These are phyloP conservation scores for Talaromyces amestolkiae DNA, from an alignment of 2,329 filamentous ascomycete species.

Conservation along the genomic window DNA sequence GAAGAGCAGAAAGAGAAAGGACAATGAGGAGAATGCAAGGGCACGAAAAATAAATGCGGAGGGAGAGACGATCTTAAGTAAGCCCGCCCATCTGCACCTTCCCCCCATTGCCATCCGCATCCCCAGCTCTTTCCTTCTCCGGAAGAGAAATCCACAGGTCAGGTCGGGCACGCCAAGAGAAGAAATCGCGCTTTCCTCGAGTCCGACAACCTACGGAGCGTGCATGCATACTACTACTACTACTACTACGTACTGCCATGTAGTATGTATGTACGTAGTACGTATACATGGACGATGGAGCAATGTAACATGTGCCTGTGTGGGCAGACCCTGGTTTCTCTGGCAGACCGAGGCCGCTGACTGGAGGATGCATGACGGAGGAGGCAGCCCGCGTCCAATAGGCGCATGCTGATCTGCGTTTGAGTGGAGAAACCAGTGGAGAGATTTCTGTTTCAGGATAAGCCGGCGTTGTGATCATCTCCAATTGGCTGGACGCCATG, in stretches of 20 bases:
- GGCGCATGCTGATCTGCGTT: neutral
- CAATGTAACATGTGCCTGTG: neutral
- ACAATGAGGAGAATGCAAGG: neutral
- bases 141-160: neutral
- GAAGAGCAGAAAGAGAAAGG: neutral
- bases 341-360: neutral
- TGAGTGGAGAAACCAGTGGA: neutral
- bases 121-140: neutral
- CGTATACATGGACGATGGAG: too few relatives aligned
- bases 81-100: neutral
- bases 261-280: too few relatives aligned
- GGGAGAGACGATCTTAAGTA: slow-evolving; percentile 7
- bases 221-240: too few relatives aligned
- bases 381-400: neutral
- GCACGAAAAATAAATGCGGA: slow-evolving; percentile 5
- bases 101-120: neutral
- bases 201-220: too few relatives aligned
- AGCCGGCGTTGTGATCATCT: neutral
- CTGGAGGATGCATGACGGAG: neutral
- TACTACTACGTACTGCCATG: too few relatives aligned
- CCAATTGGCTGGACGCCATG: neutral
- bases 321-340: neutral
- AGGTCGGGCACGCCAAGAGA: neutral
- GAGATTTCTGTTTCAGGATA: neutral
- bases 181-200: neutral